Evolutionary conservation across 2,329 filamentous ascomycete genomes (phyloP), one percentile per base, ranked within the genome.

Genomic region (Alternaria triticina): DNA sequence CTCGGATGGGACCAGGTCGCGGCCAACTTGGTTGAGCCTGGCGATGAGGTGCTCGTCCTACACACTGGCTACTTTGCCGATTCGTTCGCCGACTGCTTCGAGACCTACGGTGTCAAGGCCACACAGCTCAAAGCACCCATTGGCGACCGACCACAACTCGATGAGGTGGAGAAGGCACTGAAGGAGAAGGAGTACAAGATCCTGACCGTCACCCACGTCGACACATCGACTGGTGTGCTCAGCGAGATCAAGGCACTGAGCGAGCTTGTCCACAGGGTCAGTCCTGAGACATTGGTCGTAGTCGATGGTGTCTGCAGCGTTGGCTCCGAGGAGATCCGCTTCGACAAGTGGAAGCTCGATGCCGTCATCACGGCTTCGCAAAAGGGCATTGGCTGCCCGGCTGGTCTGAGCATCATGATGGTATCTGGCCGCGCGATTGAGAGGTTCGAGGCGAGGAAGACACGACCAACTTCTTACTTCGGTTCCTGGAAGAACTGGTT

Each of bases 261-360:
- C 33, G 91, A 94, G 77, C 84, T 96, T 54, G 92, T 98, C 55
- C 91, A 91, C 79, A 87, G 87, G 57, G 92, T 97, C 68, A 97
- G 93, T 66, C 96, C 96, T 0, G 90, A 97, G 56, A 99, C 96
- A 1, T 86, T 99, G 59, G 83, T 99, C 64, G 87, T 98, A 55
- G 95, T 97, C 59, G 96, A 99, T 78, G 96, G 95, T 68, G 96
- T 99, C 54, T 99, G 96, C 88, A 97, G 93, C 80, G 94, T 99
- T 58, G 96, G 94, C 50, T 94, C 90, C 73, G 96, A 99, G 83
- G 94, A 98, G 83, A 95, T 99, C 73, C 90, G 90, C 47, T 99
- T 99, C 80, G 96, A 99, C 79, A 91, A 92, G 58, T 98, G 95
- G 96, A 90, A 91, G 68, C 84, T 99, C 52, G 96, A 99, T 80